Percentiles rank a stretch among this genome's conserved stretches.
phyloP scores from a whole-genome alignment of 108 stramenopile species.

The Nitzschia sp. region DNA sequence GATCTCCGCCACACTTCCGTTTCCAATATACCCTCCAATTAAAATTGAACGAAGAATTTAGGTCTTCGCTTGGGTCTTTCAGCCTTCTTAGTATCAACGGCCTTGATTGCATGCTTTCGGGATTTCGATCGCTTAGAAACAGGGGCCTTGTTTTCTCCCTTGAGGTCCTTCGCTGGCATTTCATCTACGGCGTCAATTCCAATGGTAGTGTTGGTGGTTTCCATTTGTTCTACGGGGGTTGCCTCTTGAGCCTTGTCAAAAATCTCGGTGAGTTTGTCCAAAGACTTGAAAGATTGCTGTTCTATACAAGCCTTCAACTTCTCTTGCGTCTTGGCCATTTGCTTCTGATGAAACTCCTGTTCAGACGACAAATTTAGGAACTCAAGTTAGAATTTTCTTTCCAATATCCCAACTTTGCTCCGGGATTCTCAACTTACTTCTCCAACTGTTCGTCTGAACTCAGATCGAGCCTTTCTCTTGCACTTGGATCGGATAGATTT shows the following conservation, averaged over 20 bases:
- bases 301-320: constrained; percentile 55
- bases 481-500: constrained; percentile 81
- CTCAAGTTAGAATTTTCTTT: no score
- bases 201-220: constrained; percentile 16
- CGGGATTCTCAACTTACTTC: constrained; percentile 45
- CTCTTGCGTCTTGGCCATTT: constrained; percentile 57
- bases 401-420: neutral
- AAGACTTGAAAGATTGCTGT: constrained; percentile 53
- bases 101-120: constrained; percentile 22
- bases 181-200: constrained; percentile 11
- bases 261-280: constrained; percentile 61
- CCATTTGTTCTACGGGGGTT: constrained; percentile 18
- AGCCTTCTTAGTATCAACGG: constrained; percentile 5
- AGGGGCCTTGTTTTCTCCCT: constrained; percentile 41
- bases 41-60: constrained; percentile 39
- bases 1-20: neutral
- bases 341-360: constrained; percentile 59
- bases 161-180: constrained; percentile 28
- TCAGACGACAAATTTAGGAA: neutral
- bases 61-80: constrained; percentile 27
- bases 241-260: constrained; percentile 31
- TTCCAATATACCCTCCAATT: neutral
- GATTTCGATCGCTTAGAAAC: constrained; percentile 19
- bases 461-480: constrained; percentile 75
- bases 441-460: constrained; percentile 79